phyloP scores from a whole-genome alignment of 345 rosid genomes.

The Rhizophora mangle region DNA sequence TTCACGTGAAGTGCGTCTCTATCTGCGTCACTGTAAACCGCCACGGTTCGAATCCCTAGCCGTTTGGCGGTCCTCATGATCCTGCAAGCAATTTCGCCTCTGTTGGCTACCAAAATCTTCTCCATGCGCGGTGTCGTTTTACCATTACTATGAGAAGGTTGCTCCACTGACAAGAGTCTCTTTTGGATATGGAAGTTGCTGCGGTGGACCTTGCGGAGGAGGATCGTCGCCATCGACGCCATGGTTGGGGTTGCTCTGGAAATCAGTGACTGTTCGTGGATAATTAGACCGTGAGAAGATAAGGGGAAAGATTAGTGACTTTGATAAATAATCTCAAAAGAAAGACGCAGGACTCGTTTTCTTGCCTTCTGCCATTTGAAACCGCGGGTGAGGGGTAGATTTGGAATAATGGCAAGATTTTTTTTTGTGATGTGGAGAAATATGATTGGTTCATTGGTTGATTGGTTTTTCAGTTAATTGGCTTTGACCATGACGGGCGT shows the following conservation, averaged over 20 bases:
- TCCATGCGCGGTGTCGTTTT: slow-evolving; percentile 43
- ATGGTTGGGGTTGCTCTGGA: slow-evolving; percentile 12
- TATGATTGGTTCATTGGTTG: background rate
- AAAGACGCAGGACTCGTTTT: background rate
- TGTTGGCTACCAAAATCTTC: slow-evolving; percentile 72
- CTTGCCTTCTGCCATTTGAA: background rate
- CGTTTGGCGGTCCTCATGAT: slow-evolving; percentile 78
- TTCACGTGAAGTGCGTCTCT: slow-evolving; percentile 75
- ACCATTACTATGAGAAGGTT: slow-evolving; percentile 11
- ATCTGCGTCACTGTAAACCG: slow-evolving; percentile 90
- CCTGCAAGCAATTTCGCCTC: slow-evolving; percentile 89
- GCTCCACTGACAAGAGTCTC: slow-evolving; percentile 29
- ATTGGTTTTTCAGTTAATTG: background rate
- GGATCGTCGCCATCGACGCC: slow-evolving; percentile 49
- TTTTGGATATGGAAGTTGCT: slow-evolving; percentile 27
- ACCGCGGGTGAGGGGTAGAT: background rate
- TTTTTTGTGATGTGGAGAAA: background rate
- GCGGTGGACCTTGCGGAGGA: slow-evolving; percentile 47
- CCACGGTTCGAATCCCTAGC: slow-evolving; percentile 73
- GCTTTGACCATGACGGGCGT: background rate
- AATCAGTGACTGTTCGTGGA: background rate
- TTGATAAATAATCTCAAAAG: background rate
- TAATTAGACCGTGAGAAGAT: no score
- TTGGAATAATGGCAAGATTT: background rate
- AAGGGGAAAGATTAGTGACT: background rate